phyloP scores from a whole-genome alignment of 2,329 filamentous ascomycete genomes.

The Arthrobotrys entomopaga region DNA sequence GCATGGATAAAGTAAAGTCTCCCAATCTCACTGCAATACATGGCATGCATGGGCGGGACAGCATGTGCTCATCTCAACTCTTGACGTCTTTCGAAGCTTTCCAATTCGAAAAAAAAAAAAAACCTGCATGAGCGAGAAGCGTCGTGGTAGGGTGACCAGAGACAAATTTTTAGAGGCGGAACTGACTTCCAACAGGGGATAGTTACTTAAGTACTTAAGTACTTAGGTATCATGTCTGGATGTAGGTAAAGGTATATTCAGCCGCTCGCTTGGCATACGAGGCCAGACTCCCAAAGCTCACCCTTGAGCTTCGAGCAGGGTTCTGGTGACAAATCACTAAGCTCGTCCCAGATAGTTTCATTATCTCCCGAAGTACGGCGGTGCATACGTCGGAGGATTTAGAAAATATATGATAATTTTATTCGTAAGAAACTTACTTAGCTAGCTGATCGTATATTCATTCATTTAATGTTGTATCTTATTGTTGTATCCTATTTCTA shows the following conservation, averaged over 20 bases:
- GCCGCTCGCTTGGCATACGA: conserved; percentile 19
- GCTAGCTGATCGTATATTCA: too few relatives aligned
- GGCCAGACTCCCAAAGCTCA: neutral
- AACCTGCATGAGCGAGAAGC: neutral
- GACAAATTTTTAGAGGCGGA: too few relatives aligned
- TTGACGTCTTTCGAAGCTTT: conserved; percentile 1
- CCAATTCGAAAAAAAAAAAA: neutral
- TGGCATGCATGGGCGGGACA: neutral
- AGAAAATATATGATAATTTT: neutral
- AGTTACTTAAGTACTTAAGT: too few relatives aligned
- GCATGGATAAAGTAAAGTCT: conserved; percentile 19
- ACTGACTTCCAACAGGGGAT: conserved; percentile 28
- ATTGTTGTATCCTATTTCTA: too few relatives aligned
- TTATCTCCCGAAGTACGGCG: conserved; percentile 4
- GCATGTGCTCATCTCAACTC: neutral
- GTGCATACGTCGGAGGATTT: neutral
- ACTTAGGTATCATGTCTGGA: neutral
- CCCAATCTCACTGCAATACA: conserved; percentile 12
- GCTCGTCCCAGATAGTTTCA: neutral
- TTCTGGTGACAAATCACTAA: conserved; percentile 20
- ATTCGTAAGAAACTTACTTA: too few relatives aligned
- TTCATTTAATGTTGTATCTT: too few relatives aligned
- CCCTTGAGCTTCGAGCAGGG: conserved; percentile 15
- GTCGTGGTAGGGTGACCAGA: neutral
- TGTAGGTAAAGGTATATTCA: conserved; percentile 12